phyloP scores from a whole-genome alignment of 2,329 filamentous ascomycete genomes.

The Epichloe gansuensis region DNA sequence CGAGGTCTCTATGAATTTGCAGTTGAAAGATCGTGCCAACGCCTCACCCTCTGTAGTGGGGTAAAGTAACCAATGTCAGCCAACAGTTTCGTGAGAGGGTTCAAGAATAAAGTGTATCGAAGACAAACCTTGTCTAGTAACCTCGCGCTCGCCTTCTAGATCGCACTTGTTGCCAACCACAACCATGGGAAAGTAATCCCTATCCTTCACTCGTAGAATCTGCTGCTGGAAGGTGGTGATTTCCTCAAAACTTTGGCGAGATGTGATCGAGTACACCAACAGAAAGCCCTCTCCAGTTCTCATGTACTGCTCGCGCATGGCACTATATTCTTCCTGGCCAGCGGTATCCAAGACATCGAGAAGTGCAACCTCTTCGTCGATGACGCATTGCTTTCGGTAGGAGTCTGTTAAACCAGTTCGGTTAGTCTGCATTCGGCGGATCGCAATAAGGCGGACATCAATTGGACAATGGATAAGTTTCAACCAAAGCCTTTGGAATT shows the following conservation, averaged over 20 bases:
- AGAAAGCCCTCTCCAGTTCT: constrained; percentile 95
- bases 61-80: neutral
- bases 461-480: neutral
- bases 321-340: constrained; percentile 97
- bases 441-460: neutral
- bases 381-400: constrained; percentile 98
- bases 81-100: neutral
- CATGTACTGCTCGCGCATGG: constrained; percentile 99
- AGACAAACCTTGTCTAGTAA: constrained; percentile 73
- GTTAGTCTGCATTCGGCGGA: neutral
- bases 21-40: constrained; percentile 76
- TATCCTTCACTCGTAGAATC: constrained; percentile 96
- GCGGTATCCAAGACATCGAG: constrained; percentile 97
- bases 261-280: constrained; percentile 96
- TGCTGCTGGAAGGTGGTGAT: constrained; percentile 98
- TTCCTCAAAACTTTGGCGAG: constrained; percentile 93
- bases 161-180: constrained; percentile 99
- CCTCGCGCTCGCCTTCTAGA: constrained; percentile 83
- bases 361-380: constrained; percentile 94
- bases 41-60: constrained; percentile 66
- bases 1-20: constrained; percentile 98
- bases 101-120: neutral
- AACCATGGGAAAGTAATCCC: constrained; percentile 99
- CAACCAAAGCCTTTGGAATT: neutral
- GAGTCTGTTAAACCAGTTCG: constrained; percentile 56